These are phyloP conservation scores for Ploettnerulaceae sp. DNA, from an alignment of 2,329 filamentous ascomycete species.

Conservation along the genomic window DNA sequence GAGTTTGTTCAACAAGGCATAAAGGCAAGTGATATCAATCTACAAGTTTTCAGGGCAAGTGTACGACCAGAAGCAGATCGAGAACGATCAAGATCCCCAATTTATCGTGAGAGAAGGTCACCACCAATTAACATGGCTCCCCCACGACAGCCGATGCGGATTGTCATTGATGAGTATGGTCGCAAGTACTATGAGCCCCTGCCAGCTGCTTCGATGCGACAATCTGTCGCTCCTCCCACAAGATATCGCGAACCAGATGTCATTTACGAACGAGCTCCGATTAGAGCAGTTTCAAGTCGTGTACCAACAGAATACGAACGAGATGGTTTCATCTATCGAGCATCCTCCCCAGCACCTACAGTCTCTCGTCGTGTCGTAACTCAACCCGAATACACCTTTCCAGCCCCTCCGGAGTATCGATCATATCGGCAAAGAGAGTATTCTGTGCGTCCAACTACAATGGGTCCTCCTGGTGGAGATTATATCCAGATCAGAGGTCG, in stretches of 20 bases:
- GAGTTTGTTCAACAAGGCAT: not conserved
- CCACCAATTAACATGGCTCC: constrained; percentile 46
- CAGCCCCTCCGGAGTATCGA: constrained; percentile 43
- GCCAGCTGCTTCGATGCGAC: constrained; percentile 41
- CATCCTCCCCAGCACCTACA: constrained; percentile 46
- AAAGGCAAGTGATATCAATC: not conserved
- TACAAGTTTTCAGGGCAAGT: constrained; percentile 37
- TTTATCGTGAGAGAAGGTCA: constrained; percentile 39
- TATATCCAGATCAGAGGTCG: constrained; percentile 44
- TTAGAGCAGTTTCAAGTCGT: constrained; percentile 27
- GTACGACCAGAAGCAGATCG: constrained; percentile 46
- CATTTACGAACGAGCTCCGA: constrained; percentile 57
- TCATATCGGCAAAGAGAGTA: constrained; percentile 55
- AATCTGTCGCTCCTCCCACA: constrained; percentile 49
- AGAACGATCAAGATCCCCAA: constrained; percentile 45
- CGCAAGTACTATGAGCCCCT: constrained; percentile 68
- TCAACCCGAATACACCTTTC: constrained; percentile 52
- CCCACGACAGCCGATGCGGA: constrained; percentile 50
- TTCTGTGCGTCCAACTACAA: constrained; percentile 42
- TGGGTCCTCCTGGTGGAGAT: constrained; percentile 28
- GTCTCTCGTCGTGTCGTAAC: constrained; percentile 55
- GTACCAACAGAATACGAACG: constrained; percentile 31
- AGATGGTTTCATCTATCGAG: constrained; percentile 39
- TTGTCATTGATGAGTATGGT: constrained; percentile 78
- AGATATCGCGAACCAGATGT: constrained; percentile 48